phyloP scores from a whole-genome alignment of 1,139 yeast genomes.

The Scheffersomyces illinoinensis region DNA sequence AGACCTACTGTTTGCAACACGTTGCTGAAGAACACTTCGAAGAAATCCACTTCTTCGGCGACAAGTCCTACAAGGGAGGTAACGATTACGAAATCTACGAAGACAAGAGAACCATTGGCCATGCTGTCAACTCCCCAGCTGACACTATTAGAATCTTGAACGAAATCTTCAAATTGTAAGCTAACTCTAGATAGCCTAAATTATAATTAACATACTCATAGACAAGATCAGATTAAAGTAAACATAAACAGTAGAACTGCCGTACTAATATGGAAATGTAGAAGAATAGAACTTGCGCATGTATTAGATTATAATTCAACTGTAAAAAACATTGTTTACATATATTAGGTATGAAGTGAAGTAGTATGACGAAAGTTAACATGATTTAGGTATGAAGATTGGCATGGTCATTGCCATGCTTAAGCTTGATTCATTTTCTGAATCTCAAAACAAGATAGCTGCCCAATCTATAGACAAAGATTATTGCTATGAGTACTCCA shows the following conservation, averaged over 20 bases:
- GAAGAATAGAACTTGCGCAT: no score
- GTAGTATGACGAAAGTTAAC: no score
- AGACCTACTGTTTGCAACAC: slow-evolving; percentile 95
- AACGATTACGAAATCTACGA: slow-evolving; percentile 95
- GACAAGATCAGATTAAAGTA: neutral
- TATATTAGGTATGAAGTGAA: no score
- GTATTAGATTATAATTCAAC: no score
- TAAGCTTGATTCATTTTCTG: neutral
- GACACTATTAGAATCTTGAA: slow-evolving; percentile 86
- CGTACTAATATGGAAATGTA: no score
- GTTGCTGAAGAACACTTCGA: slow-evolving; percentile 82
- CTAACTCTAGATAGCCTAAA: neutral
- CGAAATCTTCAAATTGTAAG: slow-evolving; percentile 63
- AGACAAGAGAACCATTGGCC: slow-evolving; percentile 93
- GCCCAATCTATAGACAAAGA: slow-evolving; percentile 22
- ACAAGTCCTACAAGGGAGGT: slow-evolving; percentile 96
- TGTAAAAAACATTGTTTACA: no score
- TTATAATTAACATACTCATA: neutral
- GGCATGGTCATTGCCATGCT: no score
- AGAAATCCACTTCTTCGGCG: slow-evolving; percentile 96
- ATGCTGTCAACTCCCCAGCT: slow-evolving; percentile 82
- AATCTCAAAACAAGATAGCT: slow-evolving; percentile 6
- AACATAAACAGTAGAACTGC: no score
- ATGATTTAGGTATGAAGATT: no score
- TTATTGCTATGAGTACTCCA: slow-evolving; percentile 31